These are phyloP conservation scores for Penicillium samsonianum DNA, from an alignment of 495 filamentous ascomycete species.

Conservation along the genomic window DNA sequence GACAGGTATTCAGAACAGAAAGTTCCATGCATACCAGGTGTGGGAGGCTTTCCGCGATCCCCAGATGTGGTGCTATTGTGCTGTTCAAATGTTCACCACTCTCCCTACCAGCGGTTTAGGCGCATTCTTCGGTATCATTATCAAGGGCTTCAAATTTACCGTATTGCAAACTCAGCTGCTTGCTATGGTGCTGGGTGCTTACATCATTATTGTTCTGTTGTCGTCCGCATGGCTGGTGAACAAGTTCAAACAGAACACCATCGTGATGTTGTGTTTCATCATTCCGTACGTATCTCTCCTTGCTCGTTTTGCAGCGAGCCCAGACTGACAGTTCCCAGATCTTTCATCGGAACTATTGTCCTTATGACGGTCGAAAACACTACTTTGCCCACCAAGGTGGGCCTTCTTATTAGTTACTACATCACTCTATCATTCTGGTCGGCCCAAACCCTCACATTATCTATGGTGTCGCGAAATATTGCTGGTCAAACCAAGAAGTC, in stretches of 20 bases:
- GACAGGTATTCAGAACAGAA: slow-evolving; percentile 55
- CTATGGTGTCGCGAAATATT: slow-evolving; percentile 64
- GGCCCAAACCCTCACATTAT: slow-evolving; percentile 57
- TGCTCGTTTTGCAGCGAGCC: not conserved
- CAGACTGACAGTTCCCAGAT: slow-evolving; percentile 19
- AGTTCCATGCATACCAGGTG: slow-evolving; percentile 51
- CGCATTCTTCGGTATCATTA: slow-evolving; percentile 65
- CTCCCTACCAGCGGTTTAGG: slow-evolving; percentile 68
- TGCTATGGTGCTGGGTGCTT: slow-evolving; percentile 70
- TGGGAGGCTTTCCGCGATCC: slow-evolving; percentile 47
- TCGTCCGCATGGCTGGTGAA: slow-evolving; percentile 65
- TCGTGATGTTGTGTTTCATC: slow-evolving; percentile 64
- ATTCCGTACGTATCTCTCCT: slow-evolving; percentile 53
- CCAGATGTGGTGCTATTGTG: slow-evolving; percentile 49
- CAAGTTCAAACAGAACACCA: slow-evolving; percentile 60
- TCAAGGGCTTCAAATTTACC: slow-evolving; percentile 46
- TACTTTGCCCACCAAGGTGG: slow-evolving; percentile 49
- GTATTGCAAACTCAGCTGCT: slow-evolving; percentile 47
- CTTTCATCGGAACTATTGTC: slow-evolving; percentile 62
- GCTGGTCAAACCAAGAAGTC: slow-evolving; percentile 70
- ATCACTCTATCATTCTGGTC: slow-evolving; percentile 59
- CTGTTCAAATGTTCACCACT: slow-evolving; percentile 65
- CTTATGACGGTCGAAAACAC: slow-evolving; percentile 61
- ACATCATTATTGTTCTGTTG: slow-evolving; percentile 62
- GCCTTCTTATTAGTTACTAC: slow-evolving; percentile 63